Conservation (phyloP, 1,284 basidiomycete species). For the Omphalotus olearius region DNA sequence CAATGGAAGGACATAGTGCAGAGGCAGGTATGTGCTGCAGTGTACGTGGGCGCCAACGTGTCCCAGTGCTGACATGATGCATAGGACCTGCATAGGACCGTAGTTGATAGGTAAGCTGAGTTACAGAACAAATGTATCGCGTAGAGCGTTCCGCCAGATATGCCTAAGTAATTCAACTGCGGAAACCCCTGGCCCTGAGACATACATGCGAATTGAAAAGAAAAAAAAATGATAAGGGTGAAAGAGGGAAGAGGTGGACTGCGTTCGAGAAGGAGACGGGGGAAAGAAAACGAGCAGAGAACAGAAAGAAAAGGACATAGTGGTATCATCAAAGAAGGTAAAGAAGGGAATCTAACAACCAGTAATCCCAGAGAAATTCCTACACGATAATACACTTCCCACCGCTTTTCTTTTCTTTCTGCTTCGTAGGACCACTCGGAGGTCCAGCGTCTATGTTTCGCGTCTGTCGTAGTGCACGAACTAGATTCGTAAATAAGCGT, state of each 20-base stretch:
- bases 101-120: constrained; percentile 11
- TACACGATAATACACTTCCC: constrained; percentile 76
- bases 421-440: constrained; percentile 25
- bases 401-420: constrained; percentile 39
- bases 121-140: constrained; percentile 11
- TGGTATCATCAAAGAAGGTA: constrained; percentile 75
- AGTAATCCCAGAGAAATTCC: constrained; percentile 55
- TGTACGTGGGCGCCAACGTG: constrained; percentile 6
- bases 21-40: constrained; percentile 13
- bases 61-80: constrained; percentile 1
- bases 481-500: constrained; percentile 86
- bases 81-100: too few relatives aligned
- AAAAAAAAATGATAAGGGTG: constrained; percentile 22
- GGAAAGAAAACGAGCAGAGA: constrained; percentile 31
- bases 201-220: constrained; percentile 16
- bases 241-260: constrained; percentile 14
- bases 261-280: constrained; percentile 19
- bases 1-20: constrained; percentile 29
- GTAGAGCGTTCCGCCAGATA: constrained; percentile 7
- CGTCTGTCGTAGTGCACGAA: constrained; percentile 81
- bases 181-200: constrained; percentile 4
- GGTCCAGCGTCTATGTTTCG: constrained; percentile 40
- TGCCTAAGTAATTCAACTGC: constrained; percentile 7
- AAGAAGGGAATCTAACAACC: constrained; percentile 59
- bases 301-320: constrained; percentile 34